Evolutionary conservation across 2,329 filamentous ascomycete species (phyloP).

Genomic region (Neofusicoccum cordaticola): DNA sequence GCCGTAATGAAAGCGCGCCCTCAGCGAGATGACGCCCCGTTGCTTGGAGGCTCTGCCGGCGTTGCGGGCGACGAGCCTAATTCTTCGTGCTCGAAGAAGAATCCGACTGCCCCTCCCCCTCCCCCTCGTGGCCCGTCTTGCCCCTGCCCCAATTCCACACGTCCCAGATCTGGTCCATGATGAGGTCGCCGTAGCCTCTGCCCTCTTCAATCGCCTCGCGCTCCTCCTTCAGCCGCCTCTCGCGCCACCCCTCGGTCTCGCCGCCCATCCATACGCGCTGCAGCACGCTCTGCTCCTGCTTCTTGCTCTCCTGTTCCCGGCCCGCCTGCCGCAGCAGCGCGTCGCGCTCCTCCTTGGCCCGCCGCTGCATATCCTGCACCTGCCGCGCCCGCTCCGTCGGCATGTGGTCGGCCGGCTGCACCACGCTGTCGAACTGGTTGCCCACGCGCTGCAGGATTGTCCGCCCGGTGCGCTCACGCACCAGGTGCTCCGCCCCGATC

Average conservation of each 20-base stretch:
- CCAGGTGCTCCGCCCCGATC: conserved; percentile 50
- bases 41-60: background rate
- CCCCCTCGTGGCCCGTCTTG: conserved; percentile 27
- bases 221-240: conserved; percentile 44
- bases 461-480: conserved; percentile 39
- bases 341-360: conserved; percentile 32
- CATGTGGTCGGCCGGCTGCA: conserved; percentile 22
- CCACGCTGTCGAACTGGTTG: conserved; percentile 12
- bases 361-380: conserved; percentile 34
- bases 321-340: conserved; percentile 31
- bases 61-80: conserved; percentile 5
- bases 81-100: background rate
- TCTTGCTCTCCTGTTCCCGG: conserved; percentile 21
- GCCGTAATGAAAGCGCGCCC: conserved; percentile 6
- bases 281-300: conserved; percentile 25
- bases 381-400: conserved; percentile 39
- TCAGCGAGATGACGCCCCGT: background rate
- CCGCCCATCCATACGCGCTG: conserved; percentile 41
- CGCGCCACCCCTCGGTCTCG: conserved; percentile 46
- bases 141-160: conserved; percentile 47
- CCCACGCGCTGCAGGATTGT: conserved; percentile 34
- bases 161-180: conserved; percentile 48
- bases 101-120: background rate
- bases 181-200: conserved; percentile 42
- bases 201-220: conserved; percentile 39